phyloP scores from a whole-genome alignment of 331 rosid genomes.

The Quercus lobata region DNA sequence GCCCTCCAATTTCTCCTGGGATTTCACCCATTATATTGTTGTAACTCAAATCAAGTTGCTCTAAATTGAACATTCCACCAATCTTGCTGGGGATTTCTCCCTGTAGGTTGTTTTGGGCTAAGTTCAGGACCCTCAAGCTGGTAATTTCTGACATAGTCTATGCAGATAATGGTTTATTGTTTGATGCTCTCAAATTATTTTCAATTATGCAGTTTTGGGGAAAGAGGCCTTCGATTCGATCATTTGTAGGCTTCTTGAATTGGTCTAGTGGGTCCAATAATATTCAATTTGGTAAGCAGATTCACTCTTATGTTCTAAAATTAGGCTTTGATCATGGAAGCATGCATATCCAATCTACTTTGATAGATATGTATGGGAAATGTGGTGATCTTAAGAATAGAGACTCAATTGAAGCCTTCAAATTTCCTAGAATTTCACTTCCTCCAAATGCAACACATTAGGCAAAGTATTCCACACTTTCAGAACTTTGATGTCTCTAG shows the following conservation, averaged over 20 bases:
- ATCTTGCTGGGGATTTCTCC: conserved; percentile 53
- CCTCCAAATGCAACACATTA: too few species aligned
- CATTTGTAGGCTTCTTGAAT: conserved; percentile 54
- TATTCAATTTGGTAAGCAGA: conserved; percentile 53
- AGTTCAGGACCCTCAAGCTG: conserved; percentile 49
- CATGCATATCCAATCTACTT: conserved; percentile 65
- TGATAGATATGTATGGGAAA: conserved; percentile 83
- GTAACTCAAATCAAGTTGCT: conserved; percentile 74
- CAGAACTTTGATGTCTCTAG: too few species aligned
- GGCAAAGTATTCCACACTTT: too few species aligned
- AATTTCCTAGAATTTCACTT: too few species aligned
- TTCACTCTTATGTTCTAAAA: conserved; percentile 56
- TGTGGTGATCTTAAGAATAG: too few species aligned
- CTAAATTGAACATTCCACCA: conserved; percentile 40
- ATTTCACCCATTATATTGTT: conserved; percentile 65
- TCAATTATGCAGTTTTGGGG: conserved; percentile 56
- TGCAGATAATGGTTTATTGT: conserved; percentile 32
- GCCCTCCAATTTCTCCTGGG: conserved; percentile 57
- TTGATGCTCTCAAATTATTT: conserved; percentile 47
- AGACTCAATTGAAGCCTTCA: too few species aligned
- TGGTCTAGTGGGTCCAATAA: conserved; percentile 50
- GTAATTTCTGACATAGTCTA: conserved; percentile 38
- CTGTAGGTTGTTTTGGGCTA: conserved; percentile 59
- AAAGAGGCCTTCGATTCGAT: conserved; percentile 69
- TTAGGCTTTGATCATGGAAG: conserved; percentile 52